Base-by-base conservation (phyloP, 2,329 filamentous ascomycete genomes). In the Colletotrichum sp. region DNA sequence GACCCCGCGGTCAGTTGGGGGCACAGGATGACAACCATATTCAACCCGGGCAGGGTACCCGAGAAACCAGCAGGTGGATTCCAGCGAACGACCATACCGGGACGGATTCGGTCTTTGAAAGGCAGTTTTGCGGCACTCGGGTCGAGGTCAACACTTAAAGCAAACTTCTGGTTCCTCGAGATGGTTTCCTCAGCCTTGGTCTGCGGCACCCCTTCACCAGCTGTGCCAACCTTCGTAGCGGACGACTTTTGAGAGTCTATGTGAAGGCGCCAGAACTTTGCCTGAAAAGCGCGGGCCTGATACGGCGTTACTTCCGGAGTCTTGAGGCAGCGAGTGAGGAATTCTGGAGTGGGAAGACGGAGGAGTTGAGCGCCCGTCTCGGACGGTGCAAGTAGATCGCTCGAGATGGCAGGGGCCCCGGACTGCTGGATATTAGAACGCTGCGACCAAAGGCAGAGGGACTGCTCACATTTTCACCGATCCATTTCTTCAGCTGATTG, bases 281-380 rank as follows among this genome's bases (percentile, higher is more conserved):
- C 73, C 16, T 83, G 81, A 65, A 87, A 85, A 6, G 84, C 83
- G 5, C 78, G 80, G 13, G 86, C 85, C 65, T 87, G 84, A 61
- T 87, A 81, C 0, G 70, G 43, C 0, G 77, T 81, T 5, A 86
- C 81, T 1, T 78, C 81, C 0, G 78, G 76, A 6, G 82, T 84
- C 72, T 84, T 82, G 61, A 84, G 78, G 70, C 85, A 87, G 1
- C 85, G 84, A 13, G 77, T 76, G 34, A 84, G 79, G 43, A 87
- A 86, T 51, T 86, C 85, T 4, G 79, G 78, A 24, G 76, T 74
- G 0, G 84, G 82, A 2, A 87, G 82, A 5, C 81, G 81, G 43
- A 86, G 82, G 0, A 87, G 78, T 66, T 87, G 84, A 1, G 78
- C 72, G n/a, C 86, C 86, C 6, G 82, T 80, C 76, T 87, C 85